Conservation (phyloP, 345 rosid species). For the Trapa bicornis region DNA sequence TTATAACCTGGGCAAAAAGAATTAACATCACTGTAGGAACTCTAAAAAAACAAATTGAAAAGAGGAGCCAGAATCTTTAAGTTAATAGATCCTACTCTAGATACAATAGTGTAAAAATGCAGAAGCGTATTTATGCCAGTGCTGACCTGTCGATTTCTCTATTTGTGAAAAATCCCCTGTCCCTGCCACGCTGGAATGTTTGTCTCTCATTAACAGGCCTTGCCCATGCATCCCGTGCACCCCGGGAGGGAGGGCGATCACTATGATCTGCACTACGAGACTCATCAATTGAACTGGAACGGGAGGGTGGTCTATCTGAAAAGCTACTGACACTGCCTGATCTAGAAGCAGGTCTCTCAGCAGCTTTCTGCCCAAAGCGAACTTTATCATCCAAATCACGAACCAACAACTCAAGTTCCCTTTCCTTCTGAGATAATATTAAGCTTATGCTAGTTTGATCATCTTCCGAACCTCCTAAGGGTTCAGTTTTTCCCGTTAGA, state of each 20-base stretch:
- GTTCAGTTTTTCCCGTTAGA: slow-evolving; percentile 20
- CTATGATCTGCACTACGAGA: slow-evolving; percentile 48
- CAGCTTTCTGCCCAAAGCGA: slow-evolving; percentile 62
- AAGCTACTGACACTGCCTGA: slow-evolving; percentile 48
- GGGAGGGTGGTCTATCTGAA: slow-evolving; percentile 77
- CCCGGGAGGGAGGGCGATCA: slow-evolving; percentile 79
- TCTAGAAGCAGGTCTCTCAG: slow-evolving; percentile 72
- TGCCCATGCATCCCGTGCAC: slow-evolving; percentile 53
- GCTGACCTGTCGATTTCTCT: slow-evolving; percentile 63
- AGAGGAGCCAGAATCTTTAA: neutral
- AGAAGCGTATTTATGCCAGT: neutral
- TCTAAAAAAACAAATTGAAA: neutral
- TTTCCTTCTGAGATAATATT: slow-evolving; percentile 46
- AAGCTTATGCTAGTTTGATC: slow-evolving; percentile 25
- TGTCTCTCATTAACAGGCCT: slow-evolving; percentile 64
- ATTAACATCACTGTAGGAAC: neutral
- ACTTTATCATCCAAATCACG: slow-evolving; percentile 69
- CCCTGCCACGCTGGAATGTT: slow-evolving; percentile 68
- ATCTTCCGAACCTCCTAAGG: slow-evolving; percentile 23
- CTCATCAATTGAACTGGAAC: slow-evolving; percentile 62
- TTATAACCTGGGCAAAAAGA: neutral
- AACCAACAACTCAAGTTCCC: slow-evolving; percentile 44
- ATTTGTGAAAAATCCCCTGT: slow-evolving; percentile 61
- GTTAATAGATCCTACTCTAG: neutral
- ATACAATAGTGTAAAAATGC: neutral